Percentiles rank a stretch among this genome's conserved stretches.
Conservation (phyloP, 495 filamentous ascomycete species). For the Penicillium lagena region DNA sequence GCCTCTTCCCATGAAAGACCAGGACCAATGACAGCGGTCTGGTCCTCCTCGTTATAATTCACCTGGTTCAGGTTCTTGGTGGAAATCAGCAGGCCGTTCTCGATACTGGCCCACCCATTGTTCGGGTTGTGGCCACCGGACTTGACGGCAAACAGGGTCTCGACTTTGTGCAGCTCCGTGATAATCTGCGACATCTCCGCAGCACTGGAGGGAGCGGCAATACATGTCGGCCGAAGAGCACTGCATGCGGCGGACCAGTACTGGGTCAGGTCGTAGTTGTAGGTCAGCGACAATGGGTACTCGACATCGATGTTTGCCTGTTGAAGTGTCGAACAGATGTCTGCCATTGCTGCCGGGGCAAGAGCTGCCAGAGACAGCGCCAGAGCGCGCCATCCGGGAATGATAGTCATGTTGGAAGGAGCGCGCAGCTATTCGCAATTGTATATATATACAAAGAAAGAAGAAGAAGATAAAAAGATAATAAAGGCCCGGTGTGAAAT, state of each 20-base stretch:
- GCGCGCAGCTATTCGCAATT: not conserved
- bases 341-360: constrained; percentile 17
- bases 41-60: constrained; percentile 23
- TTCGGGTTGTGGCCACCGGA: constrained; percentile 41
- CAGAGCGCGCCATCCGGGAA: constrained; percentile 12
- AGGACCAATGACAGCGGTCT: constrained; percentile 35
- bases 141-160: constrained; percentile 34
- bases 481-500: not conserved
- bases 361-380: constrained; percentile 15
- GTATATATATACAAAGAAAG: not conserved
- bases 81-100: constrained; percentile 33
- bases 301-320: constrained; percentile 22
- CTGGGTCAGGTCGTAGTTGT: constrained; percentile 19
- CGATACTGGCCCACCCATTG: constrained; percentile 36
- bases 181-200: constrained; percentile 32
- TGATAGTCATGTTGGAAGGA: constrained; percentile 10
- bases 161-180: constrained; percentile 27
- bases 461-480: not conserved
- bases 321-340: constrained; percentile 31
- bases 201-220: constrained; percentile 30
- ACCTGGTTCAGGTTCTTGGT: constrained; percentile 32
- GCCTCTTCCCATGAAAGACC: constrained; percentile 34
- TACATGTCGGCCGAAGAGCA: constrained; percentile 34
- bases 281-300: constrained; percentile 19
- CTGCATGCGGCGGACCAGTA: constrained; percentile 39